Conservation (phyloP, 2,329 filamentous ascomycete species). For the Clonostachys solani region DNA sequence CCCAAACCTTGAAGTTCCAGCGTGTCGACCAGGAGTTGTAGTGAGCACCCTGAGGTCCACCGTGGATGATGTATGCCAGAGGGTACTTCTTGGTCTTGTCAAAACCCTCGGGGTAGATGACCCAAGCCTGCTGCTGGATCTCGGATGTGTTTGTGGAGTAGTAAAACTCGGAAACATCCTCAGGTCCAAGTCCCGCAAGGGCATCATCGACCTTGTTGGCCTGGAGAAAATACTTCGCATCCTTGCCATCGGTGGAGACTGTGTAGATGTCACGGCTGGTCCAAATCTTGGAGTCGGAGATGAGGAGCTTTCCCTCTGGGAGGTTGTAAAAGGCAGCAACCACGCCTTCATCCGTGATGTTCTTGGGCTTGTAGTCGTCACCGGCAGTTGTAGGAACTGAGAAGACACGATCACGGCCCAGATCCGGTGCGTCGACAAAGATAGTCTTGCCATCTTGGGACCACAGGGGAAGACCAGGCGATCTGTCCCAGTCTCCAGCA, state of each 20-base stretch:
- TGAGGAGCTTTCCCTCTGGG: neutral
- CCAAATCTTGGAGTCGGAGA: constrained; percentile 3
- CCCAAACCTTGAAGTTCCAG: constrained; percentile 76
- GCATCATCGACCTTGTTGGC: constrained; percentile 1
- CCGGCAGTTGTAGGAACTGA: neutral
- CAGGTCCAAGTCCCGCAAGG: constrained; percentile 1
- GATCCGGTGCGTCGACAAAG: neutral
- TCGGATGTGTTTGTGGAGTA: constrained; percentile 4
- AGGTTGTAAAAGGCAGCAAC: neutral
- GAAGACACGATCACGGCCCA: constrained; percentile 2
- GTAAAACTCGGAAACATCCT: constrained; percentile 5
- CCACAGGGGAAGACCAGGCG: neutral
- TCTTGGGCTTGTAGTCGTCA: constrained; percentile 1
- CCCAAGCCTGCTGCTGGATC: constrained; percentile 2
- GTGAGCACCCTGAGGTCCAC: constrained; percentile 70
- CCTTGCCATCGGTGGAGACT: neutral
- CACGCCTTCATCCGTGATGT: constrained; percentile 2
- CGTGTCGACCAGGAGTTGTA: constrained; percentile 64
- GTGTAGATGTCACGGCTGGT: constrained; percentile 2
- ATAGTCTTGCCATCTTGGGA: constrained; percentile 1
- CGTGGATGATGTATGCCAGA: constrained; percentile 68
- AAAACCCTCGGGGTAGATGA: constrained; percentile 33
- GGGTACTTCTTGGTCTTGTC: constrained; percentile 64
- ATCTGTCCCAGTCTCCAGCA: constrained; percentile 2
- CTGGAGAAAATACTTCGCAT: constrained; percentile 1